phyloP scores from a whole-genome alignment of 2,329 filamentous ascomycete genomes.

The Fusarium duplospermum region DNA sequence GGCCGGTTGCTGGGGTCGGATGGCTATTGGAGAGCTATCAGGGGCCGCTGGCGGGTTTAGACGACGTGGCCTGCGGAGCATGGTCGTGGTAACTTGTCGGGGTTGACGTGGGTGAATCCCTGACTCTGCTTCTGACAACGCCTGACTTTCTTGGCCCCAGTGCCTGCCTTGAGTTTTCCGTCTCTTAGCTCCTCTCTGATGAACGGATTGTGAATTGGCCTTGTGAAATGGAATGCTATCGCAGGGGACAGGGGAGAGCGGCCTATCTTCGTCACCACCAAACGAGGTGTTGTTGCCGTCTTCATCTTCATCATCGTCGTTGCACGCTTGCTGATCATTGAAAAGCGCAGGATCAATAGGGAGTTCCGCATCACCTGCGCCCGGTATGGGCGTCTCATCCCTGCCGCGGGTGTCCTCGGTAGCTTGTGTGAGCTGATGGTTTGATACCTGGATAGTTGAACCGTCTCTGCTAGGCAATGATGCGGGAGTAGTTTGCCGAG shows the following conservation, averaged over 20 bases:
- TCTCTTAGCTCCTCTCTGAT: too few species aligned
- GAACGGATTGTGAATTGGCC: too few species aligned
- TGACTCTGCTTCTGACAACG: neutral
- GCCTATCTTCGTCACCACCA: neutral
- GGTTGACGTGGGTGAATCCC: too few species aligned
- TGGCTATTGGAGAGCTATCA: too few species aligned
- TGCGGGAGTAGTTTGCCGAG: neutral
- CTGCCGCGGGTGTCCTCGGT: neutral
- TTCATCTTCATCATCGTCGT: neutral
- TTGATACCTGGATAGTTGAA: neutral
- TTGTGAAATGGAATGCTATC: too few species aligned
- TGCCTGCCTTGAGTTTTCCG: too few species aligned
- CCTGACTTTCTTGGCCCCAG: neutral
- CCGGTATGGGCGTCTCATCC: neutral
- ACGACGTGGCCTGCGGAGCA: too few species aligned
- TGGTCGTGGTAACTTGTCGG: too few species aligned
- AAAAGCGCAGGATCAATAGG: neutral
- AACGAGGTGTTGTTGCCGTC: neutral
- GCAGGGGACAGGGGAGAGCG: too few species aligned
- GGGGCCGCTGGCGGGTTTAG: too few species aligned
- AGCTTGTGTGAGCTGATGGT: neutral
- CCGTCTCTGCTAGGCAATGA: neutral
- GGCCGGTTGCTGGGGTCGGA: too few species aligned
- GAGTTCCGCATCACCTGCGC: neutral
- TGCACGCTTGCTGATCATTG: neutral